Conservation (phyloP, 2,329 filamentous ascomycete genomes). For the Cordyceps javanica region DNA sequence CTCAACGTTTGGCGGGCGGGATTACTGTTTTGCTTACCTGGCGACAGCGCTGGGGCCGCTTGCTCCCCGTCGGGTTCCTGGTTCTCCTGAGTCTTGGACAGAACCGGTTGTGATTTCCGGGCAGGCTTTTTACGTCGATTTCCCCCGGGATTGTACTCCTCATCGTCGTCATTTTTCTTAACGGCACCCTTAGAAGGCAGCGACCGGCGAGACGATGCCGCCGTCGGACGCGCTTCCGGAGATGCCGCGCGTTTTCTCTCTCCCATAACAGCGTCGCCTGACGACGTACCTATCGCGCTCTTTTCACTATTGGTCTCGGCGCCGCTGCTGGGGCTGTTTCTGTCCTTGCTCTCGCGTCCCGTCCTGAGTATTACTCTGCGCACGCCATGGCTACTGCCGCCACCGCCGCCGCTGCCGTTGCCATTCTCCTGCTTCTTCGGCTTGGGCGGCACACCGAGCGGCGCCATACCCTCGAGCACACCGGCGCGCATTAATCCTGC, state of each 20-base stretch:
- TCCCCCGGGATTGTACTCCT: constrained; percentile 38
- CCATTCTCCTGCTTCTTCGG: constrained; percentile 33
- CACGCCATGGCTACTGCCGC: constrained; percentile 20
- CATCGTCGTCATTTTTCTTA: constrained; percentile 33
- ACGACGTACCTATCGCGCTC: background rate
- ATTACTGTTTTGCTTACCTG: constrained; percentile 10
- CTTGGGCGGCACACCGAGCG: constrained; percentile 68
- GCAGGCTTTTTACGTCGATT: constrained; percentile 23
- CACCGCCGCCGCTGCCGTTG: constrained; percentile 14
- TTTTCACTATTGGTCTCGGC: constrained; percentile 16
- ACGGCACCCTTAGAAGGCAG: constrained; percentile 18
- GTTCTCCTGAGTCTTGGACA: constrained; percentile 17
- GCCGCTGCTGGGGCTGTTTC: constrained; percentile 18
- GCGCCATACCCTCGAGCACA: constrained; percentile 77
- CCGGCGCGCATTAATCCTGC: constrained; percentile 66
- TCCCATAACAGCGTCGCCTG: constrained; percentile 9
- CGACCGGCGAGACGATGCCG: constrained; percentile 20
- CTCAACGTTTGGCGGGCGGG: background rate
- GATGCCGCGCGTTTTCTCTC: constrained; percentile 13
- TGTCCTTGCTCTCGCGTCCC: constrained; percentile 21
- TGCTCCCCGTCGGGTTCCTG: constrained; percentile 1
- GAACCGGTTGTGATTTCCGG: background rate
- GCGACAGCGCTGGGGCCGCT: constrained; percentile 1
- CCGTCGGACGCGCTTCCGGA: constrained; percentile 1
- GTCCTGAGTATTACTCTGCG: constrained; percentile 43